Base-by-base conservation (phyloP, 2,329 filamentous ascomycete species). In the Colletotrichum trifolii region DNA sequence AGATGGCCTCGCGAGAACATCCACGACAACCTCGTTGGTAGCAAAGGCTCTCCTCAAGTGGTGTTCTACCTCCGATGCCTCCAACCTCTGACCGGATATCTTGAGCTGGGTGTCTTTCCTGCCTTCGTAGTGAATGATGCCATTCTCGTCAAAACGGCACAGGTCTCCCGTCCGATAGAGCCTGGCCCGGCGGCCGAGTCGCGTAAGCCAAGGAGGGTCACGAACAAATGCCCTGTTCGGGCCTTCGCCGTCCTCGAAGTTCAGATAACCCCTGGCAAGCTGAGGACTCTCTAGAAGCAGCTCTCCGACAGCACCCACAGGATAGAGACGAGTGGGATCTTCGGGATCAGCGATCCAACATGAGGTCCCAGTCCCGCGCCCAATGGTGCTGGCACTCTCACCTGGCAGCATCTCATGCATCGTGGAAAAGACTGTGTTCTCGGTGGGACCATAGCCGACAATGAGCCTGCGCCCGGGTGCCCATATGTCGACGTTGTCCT, bases 71-170 rank as follows among this genome's bases (percentile, higher is more conserved):
- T 76, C 74, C 0, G 60, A 69, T 2, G 71, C 56, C 56, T 77
- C 75, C 34, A 76, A 54, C 3, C 75, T 71, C 8, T 76, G 69
- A 9, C 74, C 74, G 17, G 73, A 69, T 9, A 77, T 66, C 54
- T 72, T 72, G 39, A 72, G 67, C 48, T 68, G 64, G 5, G 43
- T 56, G 45, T 72, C 71, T 36, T 66, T 69, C 33, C 67, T 71
- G 60, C 67, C 69, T 12, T 60, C 53, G 39, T 60, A 69, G 33
- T 70, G 64, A 8, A 71, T 50, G 5, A 58, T 64, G 11, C 56
- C 56, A 52, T 54, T 47, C 25, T 46, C 34, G 39, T 57, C 36
- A 43, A 59, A 43, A 48, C 63, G 42, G 33, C 65, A 47, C 11
- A 62, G 54, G 8, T 70, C 68, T 10, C 68, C 67, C 12, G 69